phyloP scores from a whole-genome alignment of 192 early-diverging fungal genomes.

The Physocladia obscura region DNA sequence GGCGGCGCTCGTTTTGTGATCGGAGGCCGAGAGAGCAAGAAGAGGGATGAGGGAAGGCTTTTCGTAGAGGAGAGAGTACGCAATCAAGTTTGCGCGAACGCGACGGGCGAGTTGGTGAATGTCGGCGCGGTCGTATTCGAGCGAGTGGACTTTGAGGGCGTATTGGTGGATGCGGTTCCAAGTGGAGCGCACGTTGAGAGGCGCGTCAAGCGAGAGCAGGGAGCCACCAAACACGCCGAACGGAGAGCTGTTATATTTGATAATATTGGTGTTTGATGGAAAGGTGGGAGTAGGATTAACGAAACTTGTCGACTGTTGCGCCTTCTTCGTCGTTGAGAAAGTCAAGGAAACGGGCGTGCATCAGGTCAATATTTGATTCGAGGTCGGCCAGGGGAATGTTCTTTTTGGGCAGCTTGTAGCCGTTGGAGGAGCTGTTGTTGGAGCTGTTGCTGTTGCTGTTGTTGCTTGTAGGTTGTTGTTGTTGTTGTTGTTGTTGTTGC shows the following conservation, averaged over 20 bases:
- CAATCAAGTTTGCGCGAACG: conserved; percentile 7
- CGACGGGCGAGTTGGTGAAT: conserved; percentile 12
- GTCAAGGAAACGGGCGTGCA: conserved; percentile 24
- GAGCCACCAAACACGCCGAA: conserved; percentile 16
- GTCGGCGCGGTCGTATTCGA: conserved; percentile 10
- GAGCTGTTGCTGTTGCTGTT: too few relatives aligned
- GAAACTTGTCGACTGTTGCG: not conserved
- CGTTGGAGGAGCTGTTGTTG: too few relatives aligned
- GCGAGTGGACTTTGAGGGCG: not conserved
- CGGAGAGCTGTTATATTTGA: not conserved
- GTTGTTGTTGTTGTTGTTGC: too few relatives aligned
- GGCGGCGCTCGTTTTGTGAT: not conserved
- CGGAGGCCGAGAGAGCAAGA: not conserved
- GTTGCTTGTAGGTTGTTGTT: too few relatives aligned
- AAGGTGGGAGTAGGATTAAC: not conserved
- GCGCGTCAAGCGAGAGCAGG: not conserved
- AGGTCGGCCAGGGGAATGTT: conserved; percentile 3
- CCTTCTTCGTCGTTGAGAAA: conserved; percentile 25
- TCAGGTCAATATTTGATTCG: conserved; percentile 17
- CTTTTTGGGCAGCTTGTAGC: not conserved
- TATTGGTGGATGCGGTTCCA: conserved; percentile 27
- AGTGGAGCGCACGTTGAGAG: not conserved
- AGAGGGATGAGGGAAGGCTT: not conserved
- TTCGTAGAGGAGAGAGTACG: conserved; percentile 18
- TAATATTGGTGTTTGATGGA: too few relatives aligned